A percentile compares a stretch with the other conserved stretches of the same genome.
Conservation (phyloP, 805 yeast genomes). For the Yamadazyma olivae region DNA sequence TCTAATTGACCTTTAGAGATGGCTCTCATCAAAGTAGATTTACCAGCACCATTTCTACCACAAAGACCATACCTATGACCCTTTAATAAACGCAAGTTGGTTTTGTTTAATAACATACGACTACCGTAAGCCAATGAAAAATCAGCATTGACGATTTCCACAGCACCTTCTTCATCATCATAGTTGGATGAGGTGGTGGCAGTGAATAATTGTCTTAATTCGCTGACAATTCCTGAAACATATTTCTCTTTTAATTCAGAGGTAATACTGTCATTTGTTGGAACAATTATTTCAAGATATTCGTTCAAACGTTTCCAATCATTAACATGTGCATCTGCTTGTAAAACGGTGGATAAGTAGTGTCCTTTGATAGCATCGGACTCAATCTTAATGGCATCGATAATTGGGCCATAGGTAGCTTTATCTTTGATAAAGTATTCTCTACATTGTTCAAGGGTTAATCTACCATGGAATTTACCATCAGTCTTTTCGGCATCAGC, state of each 20-base stretch:
- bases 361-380: conserved; percentile 37
- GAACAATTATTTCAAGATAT: conserved; percentile 42
- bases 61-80: conserved; percentile 98
- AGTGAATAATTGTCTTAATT: conserved; percentile 53
- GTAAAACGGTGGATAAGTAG: conserved; percentile 45
- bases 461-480: conserved; percentile 75
- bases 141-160: conserved; percentile 89
- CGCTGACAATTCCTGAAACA: conserved; percentile 43
- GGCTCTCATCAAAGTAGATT: conserved; percentile 94
- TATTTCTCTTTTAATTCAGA: conserved; percentile 35
- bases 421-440: conserved; percentile 32
- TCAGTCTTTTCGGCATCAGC: conserved; percentile 70
- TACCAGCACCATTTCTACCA: conserved; percentile 99
- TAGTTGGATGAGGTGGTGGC: conserved; percentile 43
- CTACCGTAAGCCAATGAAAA: conserved; percentile 97
- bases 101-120: conserved; percentile 92
- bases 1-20: conserved; percentile 95
- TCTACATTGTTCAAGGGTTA: conserved; percentile 52
- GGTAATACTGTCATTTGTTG: conserved; percentile 16
- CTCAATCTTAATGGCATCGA: conserved; percentile 11
- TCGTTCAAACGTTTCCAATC: conserved; percentile 50
- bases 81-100: conserved; percentile 79
- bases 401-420: conserved; percentile 8
- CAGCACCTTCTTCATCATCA: conserved; percentile 71
- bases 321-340: conserved; percentile 42